Percentiles rank a stretch among this genome's conserved stretches.
Evolutionary conservation across 768 basidiomycete genomes (phyloP).

Genomic region (Exsudoporus frostii): DNA sequence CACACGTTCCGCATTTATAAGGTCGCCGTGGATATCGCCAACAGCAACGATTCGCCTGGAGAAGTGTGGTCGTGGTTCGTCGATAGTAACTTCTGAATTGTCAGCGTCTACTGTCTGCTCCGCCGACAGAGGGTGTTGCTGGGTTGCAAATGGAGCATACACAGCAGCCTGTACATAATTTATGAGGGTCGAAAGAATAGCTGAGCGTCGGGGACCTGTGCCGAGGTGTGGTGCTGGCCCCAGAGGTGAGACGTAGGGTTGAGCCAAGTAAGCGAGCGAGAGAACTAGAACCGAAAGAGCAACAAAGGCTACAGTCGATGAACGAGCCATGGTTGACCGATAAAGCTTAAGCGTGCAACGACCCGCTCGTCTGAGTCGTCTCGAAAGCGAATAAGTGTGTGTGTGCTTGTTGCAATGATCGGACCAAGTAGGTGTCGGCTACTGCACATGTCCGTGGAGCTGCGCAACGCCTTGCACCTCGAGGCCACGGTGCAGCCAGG

Average conservation of each 20-base stretch:
- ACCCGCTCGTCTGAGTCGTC: conserved; percentile 6
- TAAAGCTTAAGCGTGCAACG: not conserved
- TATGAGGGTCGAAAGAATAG: conserved; percentile 25
- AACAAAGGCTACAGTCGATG: conserved; percentile 17
- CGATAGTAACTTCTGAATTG: conserved; percentile 8
- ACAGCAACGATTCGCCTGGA: conserved; percentile 72
- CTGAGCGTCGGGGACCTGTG: conserved; percentile 18
- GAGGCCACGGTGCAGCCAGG: conserved; percentile 22
- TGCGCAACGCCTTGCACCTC: conserved; percentile 19
- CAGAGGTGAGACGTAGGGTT: conserved; percentile 30
- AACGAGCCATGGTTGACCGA: conserved; percentile 22
- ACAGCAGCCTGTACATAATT: conserved; percentile 23
- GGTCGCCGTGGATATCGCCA: conserved; percentile 90
- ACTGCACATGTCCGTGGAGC: conserved; percentile 5
- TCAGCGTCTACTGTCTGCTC: conserved; percentile 1
- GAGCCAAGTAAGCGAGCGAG: conserved; percentile 30
- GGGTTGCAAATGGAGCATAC: conserved; percentile 20
- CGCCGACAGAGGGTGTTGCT: conserved; percentile 10
- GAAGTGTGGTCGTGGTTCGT: conserved; percentile 32
- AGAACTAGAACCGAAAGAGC: conserved; percentile 26
- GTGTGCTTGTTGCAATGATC: not conserved
- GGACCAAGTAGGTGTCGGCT: conserved; percentile 15
- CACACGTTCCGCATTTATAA: conserved; percentile 74
- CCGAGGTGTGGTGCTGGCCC: conserved; percentile 33
- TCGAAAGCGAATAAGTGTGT: conserved; percentile 1